Percentiles rank a stretch among this genome's conserved stretches.
Conservation (phyloP, 768 basidiomycete genomes). For the Trametes cinnabarina region DNA sequence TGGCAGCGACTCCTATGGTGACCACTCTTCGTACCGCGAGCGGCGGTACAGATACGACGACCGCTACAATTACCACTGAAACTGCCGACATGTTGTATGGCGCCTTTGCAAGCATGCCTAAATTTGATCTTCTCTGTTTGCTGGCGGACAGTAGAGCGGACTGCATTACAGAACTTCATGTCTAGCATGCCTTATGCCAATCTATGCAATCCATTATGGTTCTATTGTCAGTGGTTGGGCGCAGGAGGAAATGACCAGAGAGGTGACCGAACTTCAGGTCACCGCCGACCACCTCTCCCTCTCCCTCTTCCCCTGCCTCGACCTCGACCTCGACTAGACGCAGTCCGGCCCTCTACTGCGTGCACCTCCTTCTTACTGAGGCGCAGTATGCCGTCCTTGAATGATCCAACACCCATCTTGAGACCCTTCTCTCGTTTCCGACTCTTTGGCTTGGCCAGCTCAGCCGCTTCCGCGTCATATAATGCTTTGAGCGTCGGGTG, state of each 20-base stretch:
- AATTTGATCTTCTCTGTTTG: not conserved
- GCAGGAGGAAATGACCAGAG: not conserved
- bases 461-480: slow-evolving; percentile 43
- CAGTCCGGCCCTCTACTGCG: slow-evolving; percentile 30
- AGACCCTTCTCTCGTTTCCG: slow-evolving; percentile 62
- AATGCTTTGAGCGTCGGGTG: slow-evolving; percentile 73
- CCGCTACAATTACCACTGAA: not conserved
- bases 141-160: not conserved
- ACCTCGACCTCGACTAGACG: not conserved
- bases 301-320: slow-evolving; percentile 28
- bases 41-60: slow-evolving; percentile 3
- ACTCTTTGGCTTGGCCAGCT: slow-evolving; percentile 28
- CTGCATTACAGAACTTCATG: not conserved
- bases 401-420: slow-evolving; percentile 77
- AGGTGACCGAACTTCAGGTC: not conserved
- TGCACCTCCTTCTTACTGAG: slow-evolving; percentile 62
- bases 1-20: slow-evolving; percentile 1
- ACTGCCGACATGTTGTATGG: not conserved
- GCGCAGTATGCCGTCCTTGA: slow-evolving; percentile 64
- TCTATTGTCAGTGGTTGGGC: not conserved
- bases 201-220: not conserved
- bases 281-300: slow-evolving; percentile 25
- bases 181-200: not conserved
- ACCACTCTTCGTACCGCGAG: not conserved
- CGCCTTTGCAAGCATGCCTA: not conserved